These are phyloP conservation scores for Solanum clarkiae DNA, from an alignment of 257 asterid genomes.

Conservation along the genomic window DNA sequence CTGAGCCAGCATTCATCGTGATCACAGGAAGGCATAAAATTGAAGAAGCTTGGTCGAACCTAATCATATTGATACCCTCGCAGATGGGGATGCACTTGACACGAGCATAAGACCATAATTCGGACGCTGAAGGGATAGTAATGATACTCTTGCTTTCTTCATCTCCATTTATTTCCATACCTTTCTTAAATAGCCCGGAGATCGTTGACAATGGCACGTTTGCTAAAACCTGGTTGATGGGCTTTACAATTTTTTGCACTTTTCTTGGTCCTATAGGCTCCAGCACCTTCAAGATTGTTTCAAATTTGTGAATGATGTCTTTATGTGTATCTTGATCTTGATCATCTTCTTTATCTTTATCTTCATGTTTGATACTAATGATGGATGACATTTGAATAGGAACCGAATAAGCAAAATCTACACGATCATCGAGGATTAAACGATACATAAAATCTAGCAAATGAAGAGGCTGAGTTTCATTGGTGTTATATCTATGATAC, in stretches of 20 bases:
- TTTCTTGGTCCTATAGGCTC: neutral
- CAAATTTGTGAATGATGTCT: conserved; percentile 6
- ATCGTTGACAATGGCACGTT: conserved; percentile 16
- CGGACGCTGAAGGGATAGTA: conserved; percentile 13
- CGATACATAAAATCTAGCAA: conserved; percentile 26
- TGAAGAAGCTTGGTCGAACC: conserved; percentile 8
- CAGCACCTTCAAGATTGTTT: conserved; percentile 5
- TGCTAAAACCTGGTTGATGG: neutral
- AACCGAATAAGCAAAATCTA: neutral
- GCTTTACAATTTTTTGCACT: too few relatives aligned
- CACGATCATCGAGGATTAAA: conserved; percentile 8
- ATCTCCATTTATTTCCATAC: neutral
- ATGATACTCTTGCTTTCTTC: neutral
- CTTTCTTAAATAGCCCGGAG: conserved; percentile 9
- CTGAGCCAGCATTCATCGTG: conserved; percentile 20
- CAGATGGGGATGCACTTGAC: conserved; percentile 5
- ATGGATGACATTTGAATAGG: neutral
- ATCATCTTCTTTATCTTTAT: neutral
- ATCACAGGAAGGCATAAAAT: conserved; percentile 29
- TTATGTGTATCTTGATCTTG: neutral
- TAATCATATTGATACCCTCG: conserved; percentile 13
- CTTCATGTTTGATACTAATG: neutral
- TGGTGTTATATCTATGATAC: neutral
- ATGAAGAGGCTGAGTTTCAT: conserved; percentile 5
- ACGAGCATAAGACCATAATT: neutral